A percentile compares a stretch with the other conserved stretches of the same genome.
These are phyloP conservation scores for Rhynchosporium graminicola DNA, from an alignment of 2,329 filamentous ascomycete genomes.

Conservation along the genomic window DNA sequence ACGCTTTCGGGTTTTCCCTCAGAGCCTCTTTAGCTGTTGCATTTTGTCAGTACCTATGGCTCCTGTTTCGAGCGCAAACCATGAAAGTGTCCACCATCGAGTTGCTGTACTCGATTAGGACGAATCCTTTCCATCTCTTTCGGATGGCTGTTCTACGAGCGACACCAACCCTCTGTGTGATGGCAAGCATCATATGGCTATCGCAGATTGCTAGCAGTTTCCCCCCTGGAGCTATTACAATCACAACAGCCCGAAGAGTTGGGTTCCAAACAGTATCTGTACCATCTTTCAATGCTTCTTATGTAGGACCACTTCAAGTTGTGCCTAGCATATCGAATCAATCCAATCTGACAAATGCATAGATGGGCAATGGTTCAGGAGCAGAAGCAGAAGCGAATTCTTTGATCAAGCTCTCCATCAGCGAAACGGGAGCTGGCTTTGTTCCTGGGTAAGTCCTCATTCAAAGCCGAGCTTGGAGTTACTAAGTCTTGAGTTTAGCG, in stretches of 20 bases:
- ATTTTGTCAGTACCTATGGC: slow-evolving; percentile 33
- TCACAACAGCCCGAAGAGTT: slow-evolving; percentile 17
- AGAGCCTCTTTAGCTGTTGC: slow-evolving; percentile 24
- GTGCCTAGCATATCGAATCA: not conserved
- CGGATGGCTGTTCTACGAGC: slow-evolving; percentile 22
- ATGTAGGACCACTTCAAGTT: slow-evolving; percentile 21
- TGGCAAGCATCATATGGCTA: slow-evolving; percentile 27
- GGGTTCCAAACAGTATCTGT: slow-evolving; percentile 15
- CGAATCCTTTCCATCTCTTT: slow-evolving; percentile 27
- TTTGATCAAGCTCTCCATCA: slow-evolving; percentile 19
- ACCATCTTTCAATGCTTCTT: slow-evolving; percentile 32
- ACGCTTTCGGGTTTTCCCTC: slow-evolving; percentile 29
- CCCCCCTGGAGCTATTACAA: slow-evolving; percentile 32
- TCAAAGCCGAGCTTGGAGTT: not conserved
- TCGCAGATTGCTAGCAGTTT: slow-evolving; percentile 28
- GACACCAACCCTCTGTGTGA: slow-evolving; percentile 24
- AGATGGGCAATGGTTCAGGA: slow-evolving; percentile 34
- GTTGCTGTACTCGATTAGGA: slow-evolving; percentile 26
- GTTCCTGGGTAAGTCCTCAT: slow-evolving; percentile 17
- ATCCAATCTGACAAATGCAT: not conserved
- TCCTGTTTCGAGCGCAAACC: slow-evolving; percentile 24
- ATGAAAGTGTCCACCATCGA: slow-evolving; percentile 37
- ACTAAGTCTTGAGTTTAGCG: not conserved
- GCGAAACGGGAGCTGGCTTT: slow-evolving; percentile 18
- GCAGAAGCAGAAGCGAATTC: slow-evolving; percentile 23